These are phyloP conservation scores for Tulasnella calospora DNA, from an alignment of 768 basidiomycete genomes.

Conservation along the genomic window DNA sequence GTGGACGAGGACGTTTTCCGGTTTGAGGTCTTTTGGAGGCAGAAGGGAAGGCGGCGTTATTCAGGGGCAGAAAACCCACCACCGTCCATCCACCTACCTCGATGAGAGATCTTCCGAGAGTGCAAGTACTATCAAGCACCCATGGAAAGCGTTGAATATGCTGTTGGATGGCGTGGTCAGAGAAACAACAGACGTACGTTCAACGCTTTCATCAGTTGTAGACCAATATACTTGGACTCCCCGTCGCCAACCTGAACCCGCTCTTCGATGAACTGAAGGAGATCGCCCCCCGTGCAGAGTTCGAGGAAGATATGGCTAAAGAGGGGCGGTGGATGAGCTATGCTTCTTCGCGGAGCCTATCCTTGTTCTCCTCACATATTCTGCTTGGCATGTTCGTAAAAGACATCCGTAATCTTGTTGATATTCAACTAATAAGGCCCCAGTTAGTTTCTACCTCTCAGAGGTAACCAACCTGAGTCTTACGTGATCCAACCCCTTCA, in stretches of 20 bases:
- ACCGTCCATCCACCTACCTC: conserved; percentile 17
- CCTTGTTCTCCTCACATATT: neutral
- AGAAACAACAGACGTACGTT: neutral
- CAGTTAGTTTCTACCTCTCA: neutral
- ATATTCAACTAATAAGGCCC: conserved; percentile 27
- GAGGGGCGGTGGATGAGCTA: neutral
- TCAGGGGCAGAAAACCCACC: neutral
- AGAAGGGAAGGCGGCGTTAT: neutral
- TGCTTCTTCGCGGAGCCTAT: neutral
- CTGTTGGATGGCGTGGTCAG: neutral
- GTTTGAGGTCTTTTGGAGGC: conserved; percentile 38
- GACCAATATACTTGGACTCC: conserved; percentile 26
- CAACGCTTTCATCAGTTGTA: conserved; percentile 27
- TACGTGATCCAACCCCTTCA: conserved; percentile 22
- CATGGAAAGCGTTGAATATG: no score
- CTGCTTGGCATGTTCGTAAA: neutral
- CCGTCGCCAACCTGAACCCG: conserved; percentile 14
- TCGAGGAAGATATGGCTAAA: conserved; percentile 28
- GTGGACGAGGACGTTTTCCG: conserved; percentile 76
- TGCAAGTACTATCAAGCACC: conserved; percentile 28
- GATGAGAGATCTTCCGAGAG: conserved; percentile 21
- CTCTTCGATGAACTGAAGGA: conserved; percentile 18
- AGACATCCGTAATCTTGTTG: conserved; percentile 24
- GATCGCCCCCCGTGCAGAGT: conserved; percentile 28
- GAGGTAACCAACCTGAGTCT: neutral